phyloP scores from a whole-genome alignment of 1,284 basidiomycete genomes.

The Retiboletus flavoniger region DNA sequence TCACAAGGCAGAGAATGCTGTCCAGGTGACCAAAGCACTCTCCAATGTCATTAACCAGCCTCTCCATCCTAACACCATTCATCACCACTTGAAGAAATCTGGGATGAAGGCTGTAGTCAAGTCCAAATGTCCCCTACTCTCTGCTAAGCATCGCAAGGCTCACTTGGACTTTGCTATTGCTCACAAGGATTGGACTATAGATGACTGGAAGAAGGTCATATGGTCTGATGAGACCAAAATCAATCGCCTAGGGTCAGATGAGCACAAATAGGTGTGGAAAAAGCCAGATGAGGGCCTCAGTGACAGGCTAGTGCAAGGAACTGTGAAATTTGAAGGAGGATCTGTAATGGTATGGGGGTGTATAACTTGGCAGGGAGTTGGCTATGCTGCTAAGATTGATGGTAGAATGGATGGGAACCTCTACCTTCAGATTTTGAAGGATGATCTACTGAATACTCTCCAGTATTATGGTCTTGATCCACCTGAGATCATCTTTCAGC shows the following conservation, averaged over 20 bases:
- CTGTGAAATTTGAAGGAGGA: neutral
- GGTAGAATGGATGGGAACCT: too few relatives aligned
- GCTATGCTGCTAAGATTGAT: neutral
- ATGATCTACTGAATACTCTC: neutral
- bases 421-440: conserved; percentile 8
- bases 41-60: neutral
- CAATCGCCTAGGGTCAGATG: conserved; percentile 1
- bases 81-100: neutral
- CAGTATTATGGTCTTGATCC: neutral
- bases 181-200: conserved; percentile 11
- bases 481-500: too few relatives aligned
- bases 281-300: too few relatives aligned
- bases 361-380: neutral
- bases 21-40: conserved; percentile 14
- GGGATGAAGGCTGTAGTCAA: too few relatives aligned
- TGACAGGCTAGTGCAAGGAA: neutral
- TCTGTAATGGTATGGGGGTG: neutral
- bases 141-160: conserved; percentile 3
- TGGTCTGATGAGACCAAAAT: conserved; percentile 10
- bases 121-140: too few relatives aligned
- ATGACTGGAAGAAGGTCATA: conserved; percentile 5
- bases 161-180: conserved; percentile 4
- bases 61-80: neutral
- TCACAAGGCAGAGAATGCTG: conserved; percentile 15
- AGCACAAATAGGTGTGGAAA: too few relatives aligned